phyloP scores from a whole-genome alignment of 2,329 filamentous ascomycete genomes.

The Neofusicoccum parvum region DNA sequence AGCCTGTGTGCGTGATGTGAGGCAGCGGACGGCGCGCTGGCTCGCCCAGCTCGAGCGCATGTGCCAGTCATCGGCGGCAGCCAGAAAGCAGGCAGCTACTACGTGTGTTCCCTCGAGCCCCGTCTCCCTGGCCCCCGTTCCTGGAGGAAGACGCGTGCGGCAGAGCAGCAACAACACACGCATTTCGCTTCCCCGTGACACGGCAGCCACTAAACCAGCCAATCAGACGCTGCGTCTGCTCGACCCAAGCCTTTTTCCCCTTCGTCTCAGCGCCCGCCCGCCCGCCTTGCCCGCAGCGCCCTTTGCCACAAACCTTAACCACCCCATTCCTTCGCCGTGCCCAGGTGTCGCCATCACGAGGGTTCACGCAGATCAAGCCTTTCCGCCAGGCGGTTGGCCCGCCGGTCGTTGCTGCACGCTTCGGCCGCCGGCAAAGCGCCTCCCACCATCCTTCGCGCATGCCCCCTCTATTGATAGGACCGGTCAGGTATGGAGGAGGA shows the following conservation, averaged over 20 bases:
- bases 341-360: background rate
- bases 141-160: too few species aligned
- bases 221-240: background rate
- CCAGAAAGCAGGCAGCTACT: background rate
- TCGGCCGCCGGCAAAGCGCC: background rate
- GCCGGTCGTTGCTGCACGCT: background rate
- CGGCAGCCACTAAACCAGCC: background rate
- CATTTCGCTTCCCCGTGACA: background rate
- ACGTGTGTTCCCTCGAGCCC: too few species aligned
- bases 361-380: background rate
- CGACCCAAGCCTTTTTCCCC: background rate
- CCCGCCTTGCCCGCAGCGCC: background rate
- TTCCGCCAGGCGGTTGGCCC: background rate
- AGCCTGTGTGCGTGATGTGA: background rate
- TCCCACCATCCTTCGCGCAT: background rate
- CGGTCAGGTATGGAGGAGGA: background rate
- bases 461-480: background rate
- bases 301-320: conserved; percentile 10
- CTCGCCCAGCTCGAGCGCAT: too few species aligned
- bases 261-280: too few species aligned
- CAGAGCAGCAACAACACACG: too few species aligned
- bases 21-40: background rate
- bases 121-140: too few species aligned
- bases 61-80: background rate
- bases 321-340: background rate